Conservation (phyloP, 441 rosid species). For the Jatropha multifida region DNA sequence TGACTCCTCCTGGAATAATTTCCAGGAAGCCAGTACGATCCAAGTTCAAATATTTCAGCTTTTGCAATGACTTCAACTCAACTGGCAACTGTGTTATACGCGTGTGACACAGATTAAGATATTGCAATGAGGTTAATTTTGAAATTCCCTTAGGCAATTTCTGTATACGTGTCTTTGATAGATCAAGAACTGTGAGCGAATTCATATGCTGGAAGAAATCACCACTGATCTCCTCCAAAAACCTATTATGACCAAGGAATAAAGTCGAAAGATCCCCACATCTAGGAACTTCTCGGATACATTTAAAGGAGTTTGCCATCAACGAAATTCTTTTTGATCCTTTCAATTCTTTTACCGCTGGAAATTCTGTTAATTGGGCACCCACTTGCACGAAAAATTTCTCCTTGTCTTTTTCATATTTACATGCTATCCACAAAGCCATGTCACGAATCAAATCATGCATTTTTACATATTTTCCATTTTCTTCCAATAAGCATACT, state of each 20-base stretch:
- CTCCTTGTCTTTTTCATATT: not conserved
- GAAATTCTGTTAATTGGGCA: not conserved
- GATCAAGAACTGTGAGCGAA: constrained; percentile 13
- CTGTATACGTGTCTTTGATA: not conserved
- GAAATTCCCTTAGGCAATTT: constrained; percentile 19
- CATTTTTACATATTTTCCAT: constrained; percentile 7
- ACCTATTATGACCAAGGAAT: not conserved
- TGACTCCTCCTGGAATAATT: constrained; percentile 15
- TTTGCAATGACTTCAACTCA: constrained; percentile 24
- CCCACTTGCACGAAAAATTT: constrained; percentile 4
- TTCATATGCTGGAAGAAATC: constrained; percentile 11
- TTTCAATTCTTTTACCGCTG: not conserved
- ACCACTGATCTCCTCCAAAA: not conserved
- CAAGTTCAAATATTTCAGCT: constrained; percentile 27
- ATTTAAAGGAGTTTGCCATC: not conserved
- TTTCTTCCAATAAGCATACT: constrained; percentile 18
- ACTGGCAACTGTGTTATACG: constrained; percentile 6
- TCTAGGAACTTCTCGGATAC: not conserved
- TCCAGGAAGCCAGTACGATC: constrained; percentile 11
- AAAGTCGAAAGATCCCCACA: constrained; percentile 8
- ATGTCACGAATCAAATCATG: constrained; percentile 29
- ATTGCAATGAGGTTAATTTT: constrained; percentile 9
- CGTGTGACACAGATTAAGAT: constrained; percentile 6
- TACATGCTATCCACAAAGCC: constrained; percentile 23
- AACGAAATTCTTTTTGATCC: constrained; percentile 10